Base-by-base conservation (phyloP, 495 filamentous ascomycete species). In the Venustampulla echinocandica region DNA sequence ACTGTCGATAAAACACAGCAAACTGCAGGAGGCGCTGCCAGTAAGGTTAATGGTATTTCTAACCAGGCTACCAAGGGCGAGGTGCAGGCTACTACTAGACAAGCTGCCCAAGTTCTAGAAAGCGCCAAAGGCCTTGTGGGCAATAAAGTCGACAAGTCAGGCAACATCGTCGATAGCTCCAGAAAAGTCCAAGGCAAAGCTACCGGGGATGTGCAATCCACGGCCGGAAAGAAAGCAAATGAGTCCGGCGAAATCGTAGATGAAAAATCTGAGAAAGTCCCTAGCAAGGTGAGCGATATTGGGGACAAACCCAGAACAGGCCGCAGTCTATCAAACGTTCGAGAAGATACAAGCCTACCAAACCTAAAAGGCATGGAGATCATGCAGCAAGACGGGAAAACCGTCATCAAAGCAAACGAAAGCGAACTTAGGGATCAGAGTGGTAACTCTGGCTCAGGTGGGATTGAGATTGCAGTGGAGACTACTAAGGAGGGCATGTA, bases 191-290 rank as follows among this genome's bases (percentile, higher is more conserved):
- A 62, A 1, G 54, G 54, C 15, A 59, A 61, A 43, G 61, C 59
- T 3, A 60, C 60, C 18, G 27, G 38, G 2, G 50, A 42, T 15
- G n/a, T 53, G 10, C 21, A 34, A 10, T 51, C 59, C 35, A 52
- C 56, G 2, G 53, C 50, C 17, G 58, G 59, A 13, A 35, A 61
- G 11, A 58, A 60, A 10, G 55, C 58, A 13, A 55, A 60, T 41
- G 61, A 63, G 5, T 23, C 56, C 5, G 62, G 63, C 5, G 54
- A 64, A 23, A 53, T 58, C 10, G 56, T 55, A 19, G 58, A 51
- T 24, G 37, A 40, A 17, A 32, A 28, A 9, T 24, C 36, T 11
- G 36, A 36, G n/a, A 41, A 46, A n/a, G 28, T 40, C 13, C 20
- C 36, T 24, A 38, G 39, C 0, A 33, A 41, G 28, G 46, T 23